Evolutionary conservation across 345 rosid genomes (phyloP), one percentile per base, ranked within the genome.

Genomic region (Jatropha curcas): DNA sequence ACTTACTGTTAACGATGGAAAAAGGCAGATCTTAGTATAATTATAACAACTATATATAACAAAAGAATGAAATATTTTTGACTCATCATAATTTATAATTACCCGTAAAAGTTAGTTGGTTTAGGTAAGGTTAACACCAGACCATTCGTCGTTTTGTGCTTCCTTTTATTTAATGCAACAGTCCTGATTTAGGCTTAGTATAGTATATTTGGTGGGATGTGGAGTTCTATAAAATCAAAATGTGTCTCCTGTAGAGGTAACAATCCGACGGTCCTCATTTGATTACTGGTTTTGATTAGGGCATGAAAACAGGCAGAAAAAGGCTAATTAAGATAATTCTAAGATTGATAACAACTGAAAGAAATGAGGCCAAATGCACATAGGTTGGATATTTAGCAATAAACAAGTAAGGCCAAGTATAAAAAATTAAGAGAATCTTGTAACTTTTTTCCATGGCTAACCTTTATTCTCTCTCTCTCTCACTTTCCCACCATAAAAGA

Each of bases 91-190:
- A 39, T 28, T 56, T 35, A 67, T 39, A 22, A 14, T 45, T 71
- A 4, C 45, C 20, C 63, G 16, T 10, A 55, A 33, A 75, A 71
- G 70, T 79, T 81, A 70, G 83, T 83, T 81, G 83, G 86, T 72
- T 85, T 81, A 85, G 88, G 86, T 83, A 65, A 71, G 70, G 70
- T 72, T 73, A 73, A 58, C 22, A 76, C 76, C 78, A 19, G 78
- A 81, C 76, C 81, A 37, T 68, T 79, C 82, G 81, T 84, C 81
- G 14, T 22, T 37, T 20, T 58, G 45, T 57, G 61, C 10, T 57
- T 46, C n/a, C 58, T 41, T 41, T 41, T 41, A 9, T 7, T 68
- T 30, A 51, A 55, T 61, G 16, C n/a, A 7, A 22, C 45, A 45
- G 24, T 37, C 46, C n/a, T 56, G 25, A 39, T 43, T 55, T 17